These are phyloP conservation scores for Funneliformis geosporum DNA, from an alignment of 192 early-diverging fungal genomes.

Conservation along the genomic window DNA sequence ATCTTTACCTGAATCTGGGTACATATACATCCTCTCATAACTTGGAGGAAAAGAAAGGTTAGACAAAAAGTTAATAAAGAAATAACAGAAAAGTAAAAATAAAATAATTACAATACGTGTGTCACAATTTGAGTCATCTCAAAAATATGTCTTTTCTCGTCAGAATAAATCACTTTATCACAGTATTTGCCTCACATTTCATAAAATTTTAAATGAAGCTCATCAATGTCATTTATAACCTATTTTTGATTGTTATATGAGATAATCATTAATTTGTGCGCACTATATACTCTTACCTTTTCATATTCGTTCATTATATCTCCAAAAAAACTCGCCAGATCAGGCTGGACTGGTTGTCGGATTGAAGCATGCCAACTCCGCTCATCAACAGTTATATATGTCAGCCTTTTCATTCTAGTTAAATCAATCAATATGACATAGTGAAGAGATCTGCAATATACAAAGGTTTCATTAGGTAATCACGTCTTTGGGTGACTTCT, in stretches of 20 bases:
- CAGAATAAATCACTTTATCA: neutral
- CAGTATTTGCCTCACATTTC: neutral
- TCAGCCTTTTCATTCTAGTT: neutral
- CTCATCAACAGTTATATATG: neutral
- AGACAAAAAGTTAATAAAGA: neutral
- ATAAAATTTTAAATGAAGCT: neutral
- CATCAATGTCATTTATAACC: neutral
- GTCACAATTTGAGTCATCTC: neutral
- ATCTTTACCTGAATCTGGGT: neutral
- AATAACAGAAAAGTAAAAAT: neutral
- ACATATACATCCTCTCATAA: neutral
- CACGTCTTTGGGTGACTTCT: too few species aligned
- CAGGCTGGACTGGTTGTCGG: neutral
- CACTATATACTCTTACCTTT: neutral
- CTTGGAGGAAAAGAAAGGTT: neutral
- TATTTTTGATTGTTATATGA: neutral
- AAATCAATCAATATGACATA: neutral
- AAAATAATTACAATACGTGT: slow-evolving; percentile 1
- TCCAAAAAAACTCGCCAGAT: neutral
- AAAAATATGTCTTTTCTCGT: neutral
- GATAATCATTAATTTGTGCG: neutral
- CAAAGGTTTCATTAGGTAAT: neutral
- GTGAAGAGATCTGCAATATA: neutral
- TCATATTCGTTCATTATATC: neutral
- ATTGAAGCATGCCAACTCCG: neutral